phyloP scores from a whole-genome alignment of 1,139 yeast species.

The Diutina mesorugosa region DNA sequence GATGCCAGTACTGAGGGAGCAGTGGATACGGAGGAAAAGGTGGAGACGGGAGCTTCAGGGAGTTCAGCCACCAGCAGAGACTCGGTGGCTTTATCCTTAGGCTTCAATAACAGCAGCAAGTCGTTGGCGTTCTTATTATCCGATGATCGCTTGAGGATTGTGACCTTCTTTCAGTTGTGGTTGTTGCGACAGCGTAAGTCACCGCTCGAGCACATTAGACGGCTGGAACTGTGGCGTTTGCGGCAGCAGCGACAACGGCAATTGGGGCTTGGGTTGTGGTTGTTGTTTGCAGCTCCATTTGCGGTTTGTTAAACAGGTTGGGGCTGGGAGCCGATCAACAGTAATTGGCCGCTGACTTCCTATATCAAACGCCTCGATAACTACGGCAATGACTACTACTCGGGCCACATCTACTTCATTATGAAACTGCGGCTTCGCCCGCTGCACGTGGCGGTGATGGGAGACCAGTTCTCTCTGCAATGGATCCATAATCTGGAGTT shows the following conservation, averaged over 20 bases:
- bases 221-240: slow-evolving; percentile 9
- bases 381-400: slow-evolving; percentile 74
- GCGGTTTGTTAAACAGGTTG: slow-evolving; percentile 19
- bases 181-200: slow-evolving; percentile 7
- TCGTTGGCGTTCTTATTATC: slow-evolving; percentile 7
- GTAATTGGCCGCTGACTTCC: slow-evolving; percentile 63
- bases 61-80: not conserved
- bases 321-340: slow-evolving; percentile 53
- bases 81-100: not conserved
- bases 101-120: slow-evolving; percentile 9
- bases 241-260: slow-evolving; percentile 3
- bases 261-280: slow-evolving; percentile 5
- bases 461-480: slow-evolving; percentile 89
- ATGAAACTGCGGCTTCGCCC: slow-evolving; percentile 59
- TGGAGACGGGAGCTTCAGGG: not conserved
- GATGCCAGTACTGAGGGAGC: slow-evolving; percentile 2
- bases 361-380: slow-evolving; percentile 69
- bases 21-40: not conserved
- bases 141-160: slow-evolving; percentile 14
- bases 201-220: slow-evolving; percentile 18
- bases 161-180: slow-evolving; percentile 9
- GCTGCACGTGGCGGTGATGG: slow-evolving; percentile 77
- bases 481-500: slow-evolving; percentile 89
- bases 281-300: slow-evolving; percentile 20
- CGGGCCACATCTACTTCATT: slow-evolving; percentile 67